Conservation (phyloP, 148 eudicot genomes). For the Persicaria tinctoria region DNA sequence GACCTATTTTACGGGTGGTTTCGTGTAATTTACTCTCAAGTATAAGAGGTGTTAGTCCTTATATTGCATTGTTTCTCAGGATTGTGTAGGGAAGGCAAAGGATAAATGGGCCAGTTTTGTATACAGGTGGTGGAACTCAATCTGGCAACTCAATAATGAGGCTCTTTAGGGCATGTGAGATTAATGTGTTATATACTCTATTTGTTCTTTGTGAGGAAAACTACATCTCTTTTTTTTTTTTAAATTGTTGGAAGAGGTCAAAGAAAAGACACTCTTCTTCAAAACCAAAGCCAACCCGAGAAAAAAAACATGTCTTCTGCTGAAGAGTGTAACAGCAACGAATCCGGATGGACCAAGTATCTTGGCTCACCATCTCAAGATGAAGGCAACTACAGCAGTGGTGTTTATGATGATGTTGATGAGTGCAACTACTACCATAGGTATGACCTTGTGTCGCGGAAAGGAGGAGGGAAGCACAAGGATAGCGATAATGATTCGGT, state of each 20-base stretch:
- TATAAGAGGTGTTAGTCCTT: background rate
- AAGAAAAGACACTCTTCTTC: background rate
- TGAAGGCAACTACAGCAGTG: constrained; percentile 12
- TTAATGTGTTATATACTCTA: constrained; percentile 12
- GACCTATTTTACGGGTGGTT: background rate
- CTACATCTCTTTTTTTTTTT: background rate
- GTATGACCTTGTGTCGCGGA: background rate
- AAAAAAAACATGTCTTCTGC: background rate
- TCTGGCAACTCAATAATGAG: constrained; percentile 14
- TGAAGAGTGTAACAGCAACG: constrained; percentile 17
- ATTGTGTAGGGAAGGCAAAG: constrained; percentile 4
- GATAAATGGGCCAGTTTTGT: constrained; percentile 14
- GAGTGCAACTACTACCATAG: constrained; percentile 1
- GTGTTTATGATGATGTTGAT: background rate
- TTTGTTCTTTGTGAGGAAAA: constrained; percentile 12
- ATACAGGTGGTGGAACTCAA: constrained; percentile 11
- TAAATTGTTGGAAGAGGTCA: constrained; percentile 1
- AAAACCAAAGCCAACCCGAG: background rate
- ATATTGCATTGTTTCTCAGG: background rate
- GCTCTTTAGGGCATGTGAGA: constrained; percentile 14
- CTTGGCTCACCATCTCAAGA: constrained; percentile 15
- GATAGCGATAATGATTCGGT: constrained; percentile 11
- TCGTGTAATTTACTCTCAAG: background rate
- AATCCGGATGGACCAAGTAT: constrained; percentile 21
- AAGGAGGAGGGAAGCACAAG: constrained; percentile 4